Evolutionary conservation across 768 basidiomycete species (phyloP).

Genomic region (Tulasnella sp.): DNA sequence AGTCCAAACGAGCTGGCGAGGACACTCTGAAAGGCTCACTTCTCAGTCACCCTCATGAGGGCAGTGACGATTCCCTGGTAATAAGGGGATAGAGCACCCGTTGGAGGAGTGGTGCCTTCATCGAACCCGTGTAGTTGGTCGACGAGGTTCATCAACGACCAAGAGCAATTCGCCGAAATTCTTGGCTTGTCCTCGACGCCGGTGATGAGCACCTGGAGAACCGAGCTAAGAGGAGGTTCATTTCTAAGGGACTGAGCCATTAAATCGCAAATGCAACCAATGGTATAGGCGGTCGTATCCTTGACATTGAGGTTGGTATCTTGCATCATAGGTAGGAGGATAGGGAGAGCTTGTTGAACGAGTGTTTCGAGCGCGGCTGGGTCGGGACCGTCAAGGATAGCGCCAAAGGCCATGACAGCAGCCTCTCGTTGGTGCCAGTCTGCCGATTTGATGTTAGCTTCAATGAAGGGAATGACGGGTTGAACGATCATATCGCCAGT

Average conservation of each 20-base stretch:
- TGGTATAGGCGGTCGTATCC: slow-evolving; percentile 96
- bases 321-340: slow-evolving; percentile 91
- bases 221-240: slow-evolving; percentile 74
- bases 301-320: slow-evolving; percentile 81
- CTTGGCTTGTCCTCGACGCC: slow-evolving; percentile 75
- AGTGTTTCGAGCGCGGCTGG: slow-evolving; percentile 79
- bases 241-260: slow-evolving; percentile 80
- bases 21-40: slow-evolving; percentile 39
- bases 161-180: slow-evolving; percentile 89
- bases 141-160: slow-evolving; percentile 92
- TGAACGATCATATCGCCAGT: slow-evolving; percentile 87
- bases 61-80: slow-evolving; percentile 81
- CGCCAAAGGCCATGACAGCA: slow-evolving; percentile 96
- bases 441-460: slow-evolving; percentile 81
- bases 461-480: slow-evolving; percentile 95
- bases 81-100: slow-evolving; percentile 73
- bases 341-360: slow-evolving; percentile 86
- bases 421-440: slow-evolving; percentile 97
- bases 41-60: slow-evolving; percentile 79
- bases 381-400: slow-evolving; percentile 94
- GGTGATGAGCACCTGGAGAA: slow-evolving; percentile 73
- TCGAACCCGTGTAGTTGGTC: slow-evolving; percentile 72
- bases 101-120: slow-evolving; percentile 49
- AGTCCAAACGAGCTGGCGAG: slow-evolving; percentile 12
- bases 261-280: slow-evolving; percentile 89